Conservation (phyloP, 2,329 filamentous ascomycete species). For the Botryotinia convoluta region DNA sequence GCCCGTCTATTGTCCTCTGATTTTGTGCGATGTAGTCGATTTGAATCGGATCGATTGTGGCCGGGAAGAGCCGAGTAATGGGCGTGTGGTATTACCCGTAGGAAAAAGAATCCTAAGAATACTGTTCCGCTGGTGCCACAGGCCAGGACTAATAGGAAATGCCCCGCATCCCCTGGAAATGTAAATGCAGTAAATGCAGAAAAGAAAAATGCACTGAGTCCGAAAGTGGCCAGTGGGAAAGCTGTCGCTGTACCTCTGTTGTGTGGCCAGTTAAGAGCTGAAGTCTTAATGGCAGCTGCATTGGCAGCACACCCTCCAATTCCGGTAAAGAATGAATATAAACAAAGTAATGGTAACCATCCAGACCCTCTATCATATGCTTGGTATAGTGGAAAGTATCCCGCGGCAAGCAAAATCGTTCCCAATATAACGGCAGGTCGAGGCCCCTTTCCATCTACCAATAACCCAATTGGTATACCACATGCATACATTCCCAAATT, state of each 20-base stretch:
- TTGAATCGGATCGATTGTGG: constrained; percentile 39
- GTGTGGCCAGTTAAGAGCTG: constrained; percentile 86
- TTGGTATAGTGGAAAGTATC: constrained; percentile 81
- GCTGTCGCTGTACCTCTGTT: constrained; percentile 92
- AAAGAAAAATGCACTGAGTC: constrained; percentile 95
- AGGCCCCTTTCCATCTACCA: constrained; percentile 81
- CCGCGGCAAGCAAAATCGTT: constrained; percentile 66
- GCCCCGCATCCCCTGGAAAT: constrained; percentile 79
- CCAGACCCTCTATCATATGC: constrained; percentile 70
- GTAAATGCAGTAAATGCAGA: constrained; percentile 72
- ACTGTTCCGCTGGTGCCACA: constrained; percentile 75
- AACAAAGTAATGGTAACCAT: constrained; percentile 63
- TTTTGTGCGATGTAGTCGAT: constrained; percentile 45
- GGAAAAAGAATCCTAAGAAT: constrained; percentile 77
- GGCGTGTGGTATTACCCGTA: constrained; percentile 66
- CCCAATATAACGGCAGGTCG: constrained; percentile 75
- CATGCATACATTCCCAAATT: constrained; percentile 92
- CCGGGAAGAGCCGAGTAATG: constrained; percentile 44
- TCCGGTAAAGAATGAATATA: constrained; percentile 84
- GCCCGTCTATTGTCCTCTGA: constrained; percentile 45
- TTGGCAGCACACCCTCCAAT: constrained; percentile 92
- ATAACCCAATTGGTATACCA: constrained; percentile 83
- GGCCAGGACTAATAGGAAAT: constrained; percentile 77
- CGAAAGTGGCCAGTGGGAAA: constrained; percentile 89
- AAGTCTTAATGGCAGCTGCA: constrained; percentile 78